phyloP scores from a whole-genome alignment of 805 yeast species.

The Kuraishia ogatae region DNA sequence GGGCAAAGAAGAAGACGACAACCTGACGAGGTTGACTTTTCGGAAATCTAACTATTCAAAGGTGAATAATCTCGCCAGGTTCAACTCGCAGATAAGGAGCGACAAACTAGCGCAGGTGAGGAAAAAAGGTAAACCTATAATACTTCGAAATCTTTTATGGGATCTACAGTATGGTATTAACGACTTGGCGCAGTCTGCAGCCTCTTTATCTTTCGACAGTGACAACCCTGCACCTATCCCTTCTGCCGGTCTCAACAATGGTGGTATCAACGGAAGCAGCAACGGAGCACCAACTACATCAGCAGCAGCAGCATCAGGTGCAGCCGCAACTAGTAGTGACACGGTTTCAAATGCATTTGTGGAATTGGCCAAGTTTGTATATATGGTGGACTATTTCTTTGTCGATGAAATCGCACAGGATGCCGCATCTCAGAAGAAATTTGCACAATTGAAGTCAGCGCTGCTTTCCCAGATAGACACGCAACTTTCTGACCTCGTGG shows the following conservation, averaged over 20 bases:
- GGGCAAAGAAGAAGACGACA: conserved; percentile 14
- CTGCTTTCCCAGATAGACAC: conserved; percentile 12
- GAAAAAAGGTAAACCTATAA: conserved; percentile 8
- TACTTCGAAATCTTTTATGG: conserved; percentile 18
- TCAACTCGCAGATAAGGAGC: conserved; percentile 6
- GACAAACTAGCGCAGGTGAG: conserved; percentile 7
- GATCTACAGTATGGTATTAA: conserved; percentile 11
- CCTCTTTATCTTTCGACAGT: not conserved
- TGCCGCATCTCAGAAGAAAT: conserved; percentile 6
- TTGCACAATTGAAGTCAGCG: conserved; percentile 9
- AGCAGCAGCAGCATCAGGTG: not conserved
- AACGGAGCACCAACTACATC: not conserved
- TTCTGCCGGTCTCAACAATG: not conserved
- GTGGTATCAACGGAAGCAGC: not conserved
- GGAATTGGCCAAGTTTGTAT: conserved; percentile 16
- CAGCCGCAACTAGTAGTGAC: conserved; percentile 4
- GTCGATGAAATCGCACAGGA: conserved; percentile 7
- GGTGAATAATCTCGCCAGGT: conserved; percentile 11
- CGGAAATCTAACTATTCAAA: conserved; percentile 16
- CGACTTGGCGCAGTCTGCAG: not conserved
- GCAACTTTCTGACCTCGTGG: conserved; percentile 11
- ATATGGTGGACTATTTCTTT: conserved; percentile 15
- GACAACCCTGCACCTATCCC: not conserved
- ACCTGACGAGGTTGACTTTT: conserved; percentile 19
- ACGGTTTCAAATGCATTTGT: conserved; percentile 11